Evolutionary conservation across 345 rosid species (phyloP), one percentile per base, ranked within the genome.

Genomic region (Cardamine resedifolia): DNA sequence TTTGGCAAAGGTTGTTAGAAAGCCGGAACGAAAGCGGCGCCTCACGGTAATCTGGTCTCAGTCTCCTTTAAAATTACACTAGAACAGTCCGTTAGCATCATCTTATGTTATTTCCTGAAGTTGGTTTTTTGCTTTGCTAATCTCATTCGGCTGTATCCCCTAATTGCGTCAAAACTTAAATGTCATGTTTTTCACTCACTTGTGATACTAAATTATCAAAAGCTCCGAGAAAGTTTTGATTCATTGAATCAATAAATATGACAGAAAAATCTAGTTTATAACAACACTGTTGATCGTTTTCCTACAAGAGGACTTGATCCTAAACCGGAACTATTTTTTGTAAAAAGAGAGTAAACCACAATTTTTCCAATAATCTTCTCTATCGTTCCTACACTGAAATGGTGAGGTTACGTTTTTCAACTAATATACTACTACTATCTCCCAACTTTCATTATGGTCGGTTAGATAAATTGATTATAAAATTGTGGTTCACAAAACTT

Each of bases 1-100:
- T 83, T 10, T 80, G 84, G 90, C 85, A 90, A 82, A 85, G 93
- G 70, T 77, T 95, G 76, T 77, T 77, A 33, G 96, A 83, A 80
- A 83, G 64, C 68, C 74, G 51, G 69, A 84, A 81, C 62, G 72
- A 71, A 49, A 71, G 57, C 67, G 31, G 44, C 36, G 10, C 48
- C 10, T 57, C 5, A 47, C 44, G 15, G 60, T 76, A 49, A 70
- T 28, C 47, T 68, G 43, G 65, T 33, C 69, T 60, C 33, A 12
- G 64, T 43, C 77, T 73, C 57, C 26, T 33, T 12, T n/a, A 14
- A 64, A 64, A 21, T 11, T 23, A 47, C 59, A 34, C 6, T 44
- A 60, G 58, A 47, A 59, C 59, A 3, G 26, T 47, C n/a, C 27
- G n/a, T 48, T 48, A 43, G 28, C 50, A 58, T 49, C 50, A 44